phyloP scores from a whole-genome alignment of 805 yeast genomes.

The Clavispora phyllophila region DNA sequence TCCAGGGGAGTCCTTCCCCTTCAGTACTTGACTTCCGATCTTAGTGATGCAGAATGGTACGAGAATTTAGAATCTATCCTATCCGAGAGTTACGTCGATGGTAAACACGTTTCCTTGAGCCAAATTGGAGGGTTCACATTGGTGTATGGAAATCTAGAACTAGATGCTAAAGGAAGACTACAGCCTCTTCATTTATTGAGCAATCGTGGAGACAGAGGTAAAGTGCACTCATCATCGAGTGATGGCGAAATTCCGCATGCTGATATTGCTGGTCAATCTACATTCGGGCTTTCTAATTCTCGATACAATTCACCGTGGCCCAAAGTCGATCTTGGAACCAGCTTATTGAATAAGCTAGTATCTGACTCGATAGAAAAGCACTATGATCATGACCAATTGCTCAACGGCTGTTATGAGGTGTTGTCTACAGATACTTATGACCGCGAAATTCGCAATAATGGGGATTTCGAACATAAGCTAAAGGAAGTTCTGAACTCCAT shows the following conservation, averaged over 20 bases:
- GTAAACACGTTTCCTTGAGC: slow-evolving; percentile 12
- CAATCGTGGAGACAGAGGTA: slow-evolving; percentile 42
- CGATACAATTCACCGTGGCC: slow-evolving; percentile 68
- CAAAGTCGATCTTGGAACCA: slow-evolving; percentile 54
- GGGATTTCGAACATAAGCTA: slow-evolving; percentile 20
- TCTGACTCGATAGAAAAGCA: slow-evolving; percentile 11
- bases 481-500: slow-evolving; percentile 51
- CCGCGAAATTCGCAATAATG: slow-evolving; percentile 17
- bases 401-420: slow-evolving; percentile 49
- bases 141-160: slow-evolving; percentile 46
- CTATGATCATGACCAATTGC: slow-evolving; percentile 35
- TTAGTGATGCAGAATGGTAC: slow-evolving; percentile 44
- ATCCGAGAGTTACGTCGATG: slow-evolving; percentile 14
- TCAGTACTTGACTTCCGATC: slow-evolving; percentile 35
- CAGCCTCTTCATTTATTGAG: slow-evolving; percentile 43
- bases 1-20: slow-evolving; percentile 53
- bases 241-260: slow-evolving; percentile 8
- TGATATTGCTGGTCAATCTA: slow-evolving; percentile 21
- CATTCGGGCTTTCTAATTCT: slow-evolving; percentile 67
- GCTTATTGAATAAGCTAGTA: slow-evolving; percentile 19
- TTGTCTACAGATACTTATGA: slow-evolving; percentile 43
- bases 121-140: slow-evolving; percentile 61
- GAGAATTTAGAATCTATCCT: slow-evolving; percentile 21
- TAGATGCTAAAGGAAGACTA: slow-evolving; percentile 20
- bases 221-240: slow-evolving; percentile 22